Evolutionary conservation across 1,284 basidiomycete genomes (phyloP).

Genomic region (Cutaneotrichosporon cavernicola): DNA sequence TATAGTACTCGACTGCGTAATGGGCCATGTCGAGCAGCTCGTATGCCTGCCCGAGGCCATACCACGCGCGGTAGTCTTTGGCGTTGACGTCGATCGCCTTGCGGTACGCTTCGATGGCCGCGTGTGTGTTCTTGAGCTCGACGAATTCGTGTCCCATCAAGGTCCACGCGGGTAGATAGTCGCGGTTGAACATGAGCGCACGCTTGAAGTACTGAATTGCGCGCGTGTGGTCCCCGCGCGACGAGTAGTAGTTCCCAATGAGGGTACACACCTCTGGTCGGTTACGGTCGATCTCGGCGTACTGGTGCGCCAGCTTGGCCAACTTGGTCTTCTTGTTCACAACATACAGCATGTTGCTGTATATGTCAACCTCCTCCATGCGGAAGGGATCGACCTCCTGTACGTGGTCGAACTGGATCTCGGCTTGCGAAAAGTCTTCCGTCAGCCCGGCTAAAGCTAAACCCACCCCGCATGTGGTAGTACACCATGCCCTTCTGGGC

Average conservation of each 20-base stretch:
- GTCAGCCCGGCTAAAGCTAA: constrained; percentile 4
- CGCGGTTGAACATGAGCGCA: constrained; percentile 88
- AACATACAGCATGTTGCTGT: constrained; percentile 96
- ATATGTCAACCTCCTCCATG: constrained; percentile 93
- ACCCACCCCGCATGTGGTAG: constrained; percentile 81
- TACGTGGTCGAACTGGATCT: constrained; percentile 77
- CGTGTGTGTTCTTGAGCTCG: constrained; percentile 98
- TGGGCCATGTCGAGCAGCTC: constrained; percentile 94
- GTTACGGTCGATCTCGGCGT: constrained; percentile 80
- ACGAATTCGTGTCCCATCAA: constrained; percentile 98
- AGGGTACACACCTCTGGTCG: constrained; percentile 92
- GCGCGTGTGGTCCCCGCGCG: constrained; percentile 89
- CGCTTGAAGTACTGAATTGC: constrained; percentile 93
- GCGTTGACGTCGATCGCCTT: constrained; percentile 93
- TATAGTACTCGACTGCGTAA: constrained; percentile 95
- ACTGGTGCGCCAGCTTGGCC: constrained; percentile 88
- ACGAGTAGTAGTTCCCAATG: constrained; percentile 94
- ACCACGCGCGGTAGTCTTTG: constrained; percentile 98
- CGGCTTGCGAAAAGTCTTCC: constrained; percentile 80
- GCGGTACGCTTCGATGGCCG: constrained; percentile 95
- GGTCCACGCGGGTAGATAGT: constrained; percentile 97
- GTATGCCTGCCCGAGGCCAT: constrained; percentile 96
- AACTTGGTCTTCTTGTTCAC: constrained; percentile 84
- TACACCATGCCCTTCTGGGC: constrained; percentile 79
- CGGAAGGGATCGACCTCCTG: constrained; percentile 79